Base-by-base conservation (phyloP, 768 basidiomycete genomes). In the Wakefieldia striispora region DNA sequence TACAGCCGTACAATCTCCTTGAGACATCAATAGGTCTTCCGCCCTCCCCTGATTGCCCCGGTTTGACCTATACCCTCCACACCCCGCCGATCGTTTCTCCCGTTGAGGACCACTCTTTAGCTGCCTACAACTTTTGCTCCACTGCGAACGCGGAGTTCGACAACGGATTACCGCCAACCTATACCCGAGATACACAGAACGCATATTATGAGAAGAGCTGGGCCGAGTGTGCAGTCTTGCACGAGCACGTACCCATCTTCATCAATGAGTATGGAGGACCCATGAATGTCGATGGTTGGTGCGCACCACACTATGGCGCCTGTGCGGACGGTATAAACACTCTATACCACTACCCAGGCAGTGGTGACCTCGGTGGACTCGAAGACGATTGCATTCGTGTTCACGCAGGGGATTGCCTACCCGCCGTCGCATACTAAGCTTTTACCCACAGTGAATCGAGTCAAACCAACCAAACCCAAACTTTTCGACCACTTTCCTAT, bases 1-100 rank as follows among this genome's bases (percentile, higher is more conserved):
- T 23, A 50, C 49, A 67, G 66, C 63, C 66, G 41, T 69, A 63
- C 26, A 67, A 67, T 58, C 66, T 67, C 58, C 63, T 67, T 35
- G 65, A 65, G 51, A 66, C 64, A 26, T 62, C 64, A 11, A 57
- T 60, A n/a, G 67, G 65, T 23, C 16, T 63, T 17, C 62, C 62
- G 5, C 63, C 62, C 5, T 41, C 65, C 0, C 47, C 54, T 13
- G 56, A 65, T 14, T 67, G 57, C 36, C 39, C 63, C 0, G 48
- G 50, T 20, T 42, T 67, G 31, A 40, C 59, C 1, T 69, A 69
- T 26, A 24, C 47, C 13, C 51, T 65, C 35, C 50, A 58, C n/a
- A 68, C 61, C 1, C 41, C 48, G 5, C 62, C 65, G 19, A 37
- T 57, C 3, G 51, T 52, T n/a, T 60, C 65, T 12, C 66, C 68